Evolutionary conservation across 768 basidiomycete genomes (phyloP).

Genomic region (Crucibulum laeve): DNA sequence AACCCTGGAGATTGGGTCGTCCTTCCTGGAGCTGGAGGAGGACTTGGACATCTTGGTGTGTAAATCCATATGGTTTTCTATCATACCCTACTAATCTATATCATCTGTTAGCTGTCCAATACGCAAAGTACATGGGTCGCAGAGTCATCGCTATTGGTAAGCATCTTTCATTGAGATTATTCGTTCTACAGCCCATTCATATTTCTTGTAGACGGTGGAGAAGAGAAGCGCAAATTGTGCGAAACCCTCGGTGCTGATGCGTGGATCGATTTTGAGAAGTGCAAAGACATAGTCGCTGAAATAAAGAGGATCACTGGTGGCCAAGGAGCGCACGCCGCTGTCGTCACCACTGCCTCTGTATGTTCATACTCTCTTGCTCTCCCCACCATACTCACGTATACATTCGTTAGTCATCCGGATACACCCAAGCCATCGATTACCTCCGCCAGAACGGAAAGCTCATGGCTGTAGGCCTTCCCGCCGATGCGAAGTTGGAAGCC

Average conservation of each 20-base stretch:
- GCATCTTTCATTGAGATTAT: neutral
- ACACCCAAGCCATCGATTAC: slow-evolving; percentile 66
- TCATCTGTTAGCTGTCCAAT: slow-evolving; percentile 58
- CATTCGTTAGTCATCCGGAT: slow-evolving; percentile 27
- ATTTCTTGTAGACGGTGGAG: slow-evolving; percentile 55
- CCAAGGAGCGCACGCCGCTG: slow-evolving; percentile 64
- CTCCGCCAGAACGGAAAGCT: slow-evolving; percentile 68
- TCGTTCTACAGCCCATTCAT: neutral
- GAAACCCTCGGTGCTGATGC: slow-evolving; percentile 63
- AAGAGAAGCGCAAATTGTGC: slow-evolving; percentile 63
- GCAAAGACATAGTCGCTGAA: slow-evolving; percentile 59
- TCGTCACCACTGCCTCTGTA: slow-evolving; percentile 56
- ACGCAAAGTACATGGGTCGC: slow-evolving; percentile 73
- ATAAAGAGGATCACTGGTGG: slow-evolving; percentile 64
- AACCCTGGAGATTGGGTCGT: slow-evolving; percentile 72
- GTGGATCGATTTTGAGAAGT: slow-evolving; percentile 75
- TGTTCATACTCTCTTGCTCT: slow-evolving; percentile 5
- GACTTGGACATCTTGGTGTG: slow-evolving; percentile 80
- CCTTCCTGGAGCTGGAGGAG: slow-evolving; percentile 76
- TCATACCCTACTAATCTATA: neutral
- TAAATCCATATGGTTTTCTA: slow-evolving; percentile 1
- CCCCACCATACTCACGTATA: neutral
- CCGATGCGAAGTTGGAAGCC: slow-evolving; percentile 50
- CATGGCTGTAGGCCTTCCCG: slow-evolving; percentile 78
- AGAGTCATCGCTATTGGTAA: slow-evolving; percentile 72